phyloP scores from a whole-genome alignment of 192 early-diverging fungal genomes.

The Coemansia guatemalensis region DNA sequence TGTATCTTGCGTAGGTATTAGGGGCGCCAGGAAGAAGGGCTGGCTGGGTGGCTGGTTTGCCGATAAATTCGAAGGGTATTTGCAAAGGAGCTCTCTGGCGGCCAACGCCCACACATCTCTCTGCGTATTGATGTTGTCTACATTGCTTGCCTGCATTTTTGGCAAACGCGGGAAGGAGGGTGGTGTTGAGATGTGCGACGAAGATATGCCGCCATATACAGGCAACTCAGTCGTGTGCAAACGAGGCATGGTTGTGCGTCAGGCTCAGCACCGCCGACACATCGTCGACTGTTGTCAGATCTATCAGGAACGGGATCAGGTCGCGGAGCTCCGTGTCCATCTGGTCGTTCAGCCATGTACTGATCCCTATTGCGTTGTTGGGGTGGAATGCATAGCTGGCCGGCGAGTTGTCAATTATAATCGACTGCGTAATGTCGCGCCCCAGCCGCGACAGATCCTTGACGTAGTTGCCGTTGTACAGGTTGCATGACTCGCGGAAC shows the following conservation, averaged over 20 bases:
- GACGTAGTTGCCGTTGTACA: slow-evolving; percentile 96
- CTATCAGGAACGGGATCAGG: slow-evolving; percentile 91
- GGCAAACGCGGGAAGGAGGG: no score
- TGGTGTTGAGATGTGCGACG: slow-evolving; percentile 1
- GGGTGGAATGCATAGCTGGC: slow-evolving; percentile 96
- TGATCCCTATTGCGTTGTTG: slow-evolving; percentile 93
- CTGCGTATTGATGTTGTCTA: not conserved
- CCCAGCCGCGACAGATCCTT: slow-evolving; percentile 94
- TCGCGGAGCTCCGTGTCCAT: slow-evolving; percentile 95
- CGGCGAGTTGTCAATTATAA: slow-evolving; percentile 96
- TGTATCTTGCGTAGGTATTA: not conserved
- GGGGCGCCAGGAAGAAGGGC: not conserved
- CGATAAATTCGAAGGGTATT: not conserved
- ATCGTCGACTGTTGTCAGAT: slow-evolving; percentile 84
- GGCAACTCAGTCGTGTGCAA: slow-evolving; percentile 24
- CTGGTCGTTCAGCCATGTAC: slow-evolving; percentile 95
- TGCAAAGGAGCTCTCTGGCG: not conserved
- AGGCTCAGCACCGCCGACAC: slow-evolving; percentile 74
- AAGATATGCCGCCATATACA: not conserved
- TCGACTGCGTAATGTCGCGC: slow-evolving; percentile 75
- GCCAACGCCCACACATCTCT: not conserved
- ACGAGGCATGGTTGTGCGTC: slow-evolving; percentile 47
- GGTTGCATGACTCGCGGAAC: slow-evolving; percentile 93
- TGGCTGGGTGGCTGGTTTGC: not conserved
- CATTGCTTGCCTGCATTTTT: not conserved